A percentile compares a stretch with the other conserved stretches of the same genome.
Conservation (phyloP, 495 filamentous ascomycete species). For the Beverwykella pulmonaria region DNA sequence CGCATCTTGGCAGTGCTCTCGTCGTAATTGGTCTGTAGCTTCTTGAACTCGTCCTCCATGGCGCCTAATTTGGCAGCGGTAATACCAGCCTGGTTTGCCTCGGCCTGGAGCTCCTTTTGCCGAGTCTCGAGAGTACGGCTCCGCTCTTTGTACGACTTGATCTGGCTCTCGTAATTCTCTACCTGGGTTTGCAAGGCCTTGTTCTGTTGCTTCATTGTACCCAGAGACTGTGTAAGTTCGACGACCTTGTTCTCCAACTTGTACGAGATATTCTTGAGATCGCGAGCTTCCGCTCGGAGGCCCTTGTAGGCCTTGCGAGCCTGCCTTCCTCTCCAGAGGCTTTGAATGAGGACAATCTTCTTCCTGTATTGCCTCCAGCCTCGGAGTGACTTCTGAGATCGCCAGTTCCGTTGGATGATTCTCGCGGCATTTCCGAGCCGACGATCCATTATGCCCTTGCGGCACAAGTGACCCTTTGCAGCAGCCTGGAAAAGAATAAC, state of each 20-base stretch:
- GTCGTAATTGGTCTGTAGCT: slow-evolving; percentile 80
- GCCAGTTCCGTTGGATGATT: slow-evolving; percentile 88
- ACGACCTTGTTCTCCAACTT: slow-evolving; percentile 99
- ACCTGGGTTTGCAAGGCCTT: slow-evolving; percentile 84
- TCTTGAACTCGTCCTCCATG: slow-evolving; percentile 93
- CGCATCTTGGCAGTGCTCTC: slow-evolving; percentile 87
- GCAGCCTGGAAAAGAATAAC: slow-evolving; percentile 83
- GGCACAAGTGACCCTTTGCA: slow-evolving; percentile 86
- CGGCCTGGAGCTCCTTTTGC: slow-evolving; percentile 88
- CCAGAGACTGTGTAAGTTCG: slow-evolving; percentile 91
- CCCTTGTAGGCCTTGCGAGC: slow-evolving; percentile 85
- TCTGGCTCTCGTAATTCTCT: slow-evolving; percentile 92
- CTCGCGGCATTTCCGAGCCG: slow-evolving; percentile 90
- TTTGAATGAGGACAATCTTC: slow-evolving; percentile 89
- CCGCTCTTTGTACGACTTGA: slow-evolving; percentile 89
- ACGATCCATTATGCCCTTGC: slow-evolving; percentile 87
- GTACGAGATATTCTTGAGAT: slow-evolving; percentile 98
- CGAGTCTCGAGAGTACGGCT: slow-evolving; percentile 90
- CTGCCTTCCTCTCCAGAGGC: slow-evolving; percentile 83
- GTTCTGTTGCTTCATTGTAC: slow-evolving; percentile 90
- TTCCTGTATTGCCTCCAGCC: slow-evolving; percentile 85
- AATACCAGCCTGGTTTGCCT: slow-evolving; percentile 97
- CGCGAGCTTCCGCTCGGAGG: slow-evolving; percentile 89
- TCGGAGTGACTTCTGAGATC: slow-evolving; percentile 73
- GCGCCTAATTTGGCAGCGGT: slow-evolving; percentile 81